A percentile compares a stretch with the other conserved stretches of the same genome.
phyloP scores from a whole-genome alignment of 2,329 filamentous ascomycete species.

The Fusarium tjaetaba region DNA sequence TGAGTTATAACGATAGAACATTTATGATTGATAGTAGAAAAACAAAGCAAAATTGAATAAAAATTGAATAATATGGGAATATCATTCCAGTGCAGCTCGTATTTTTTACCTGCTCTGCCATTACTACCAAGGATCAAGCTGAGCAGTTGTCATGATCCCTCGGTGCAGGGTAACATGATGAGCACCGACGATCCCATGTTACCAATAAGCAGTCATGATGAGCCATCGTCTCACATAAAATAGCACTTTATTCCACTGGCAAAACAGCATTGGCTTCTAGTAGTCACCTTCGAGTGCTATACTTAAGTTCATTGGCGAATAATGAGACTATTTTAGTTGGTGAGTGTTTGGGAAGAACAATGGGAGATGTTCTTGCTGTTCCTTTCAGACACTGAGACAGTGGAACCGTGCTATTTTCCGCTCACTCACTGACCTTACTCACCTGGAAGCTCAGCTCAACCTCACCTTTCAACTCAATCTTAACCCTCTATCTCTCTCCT shows the following conservation, averaged over 20 bases:
- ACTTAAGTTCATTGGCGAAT: neutral
- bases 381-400: neutral
- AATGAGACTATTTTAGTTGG: neutral
- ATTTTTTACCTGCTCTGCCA: no score
- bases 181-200: neutral
- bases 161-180: neutral
- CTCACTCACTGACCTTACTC: neutral
- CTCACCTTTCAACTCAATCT: neutral
- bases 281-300: no score
- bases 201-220: neutral
- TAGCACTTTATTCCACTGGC: neutral
- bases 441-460: constrained; percentile 1
- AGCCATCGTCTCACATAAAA: neutral
- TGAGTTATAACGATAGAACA: neutral
- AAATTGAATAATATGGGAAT: neutral
- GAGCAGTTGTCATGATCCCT: neutral
- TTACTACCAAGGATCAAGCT: neutral
- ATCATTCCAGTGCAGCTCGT: no score
- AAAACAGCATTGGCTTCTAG: no score
- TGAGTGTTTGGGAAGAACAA: neutral
- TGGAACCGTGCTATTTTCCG: constrained; percentile 36
- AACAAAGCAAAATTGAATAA: neutral
- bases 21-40: neutral
- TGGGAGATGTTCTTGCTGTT: neutral
- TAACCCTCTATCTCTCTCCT: neutral